Evolutionary conservation across 176 grass and related monocot genomes (phyloP).

Genomic region (Themeda triandra): DNA sequence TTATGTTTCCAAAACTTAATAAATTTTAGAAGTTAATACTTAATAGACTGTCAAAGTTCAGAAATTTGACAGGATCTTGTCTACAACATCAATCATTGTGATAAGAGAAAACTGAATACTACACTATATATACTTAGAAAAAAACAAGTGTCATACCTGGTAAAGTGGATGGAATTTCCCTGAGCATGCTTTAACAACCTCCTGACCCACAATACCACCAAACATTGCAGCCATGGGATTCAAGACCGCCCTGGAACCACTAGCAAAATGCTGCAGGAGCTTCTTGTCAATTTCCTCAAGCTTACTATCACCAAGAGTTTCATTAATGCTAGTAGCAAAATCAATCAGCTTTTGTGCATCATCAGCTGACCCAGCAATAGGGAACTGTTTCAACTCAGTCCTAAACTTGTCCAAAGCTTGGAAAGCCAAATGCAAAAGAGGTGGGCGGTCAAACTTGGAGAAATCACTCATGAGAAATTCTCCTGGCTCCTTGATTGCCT

Average conservation of each 20-base stretch:
- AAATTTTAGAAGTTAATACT: not conserved
- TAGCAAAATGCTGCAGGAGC: conserved; percentile 64
- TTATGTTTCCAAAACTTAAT: not conserved
- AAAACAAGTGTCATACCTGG: conserved; percentile 43
- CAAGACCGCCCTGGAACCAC: too few species aligned
- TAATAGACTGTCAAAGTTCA: not conserved
- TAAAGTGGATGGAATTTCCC: conserved; percentile 95
- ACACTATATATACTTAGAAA: not conserved
- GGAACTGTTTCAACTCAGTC: conserved; percentile 56
- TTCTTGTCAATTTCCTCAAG: conserved; percentile 73
- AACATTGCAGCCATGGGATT: conserved; percentile 95
- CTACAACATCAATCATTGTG: not conserved
- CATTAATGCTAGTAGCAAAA: conserved; percentile 63
- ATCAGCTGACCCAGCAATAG: conserved; percentile 63
- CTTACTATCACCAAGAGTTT: conserved; percentile 54
- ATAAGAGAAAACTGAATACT: too few species aligned
- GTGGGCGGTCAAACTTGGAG: conserved; percentile 82
- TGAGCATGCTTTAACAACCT: conserved; percentile 90
- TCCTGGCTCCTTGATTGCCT: too few species aligned
- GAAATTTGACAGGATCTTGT: not conserved
- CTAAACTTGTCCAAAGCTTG: conserved; percentile 90
- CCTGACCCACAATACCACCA: conserved; percentile 90
- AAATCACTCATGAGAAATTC: too few species aligned
- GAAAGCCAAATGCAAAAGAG: conserved; percentile 85
- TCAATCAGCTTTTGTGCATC: conserved; percentile 62